These are phyloP conservation scores for Gossypium schwendimanii DNA, from an alignment of 441 rosid genomes.

Conservation along the genomic window DNA sequence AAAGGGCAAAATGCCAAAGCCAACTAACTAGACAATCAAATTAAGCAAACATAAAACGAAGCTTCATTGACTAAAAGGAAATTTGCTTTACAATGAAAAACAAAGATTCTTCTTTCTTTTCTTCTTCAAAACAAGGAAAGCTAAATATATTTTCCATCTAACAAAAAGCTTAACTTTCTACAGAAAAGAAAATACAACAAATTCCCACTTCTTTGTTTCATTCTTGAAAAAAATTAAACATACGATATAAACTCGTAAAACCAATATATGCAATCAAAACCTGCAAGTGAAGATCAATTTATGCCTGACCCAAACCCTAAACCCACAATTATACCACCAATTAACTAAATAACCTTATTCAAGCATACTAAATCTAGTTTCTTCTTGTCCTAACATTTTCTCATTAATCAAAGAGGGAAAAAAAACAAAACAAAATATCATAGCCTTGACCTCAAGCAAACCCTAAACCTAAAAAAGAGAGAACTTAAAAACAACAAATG, in stretches of 20 bases:
- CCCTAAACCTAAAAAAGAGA: neutral
- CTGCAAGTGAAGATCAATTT: neutral
- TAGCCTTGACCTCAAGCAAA: neutral
- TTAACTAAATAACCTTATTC: neutral
- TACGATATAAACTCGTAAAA: neutral
- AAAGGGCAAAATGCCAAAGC: neutral
- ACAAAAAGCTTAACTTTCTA: neutral
- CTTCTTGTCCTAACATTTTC: neutral
- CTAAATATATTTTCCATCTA: neutral
- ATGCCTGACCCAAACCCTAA: constrained; percentile 1
- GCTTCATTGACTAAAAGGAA: neutral
- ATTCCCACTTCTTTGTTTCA: neutral
- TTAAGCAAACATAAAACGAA: neutral
- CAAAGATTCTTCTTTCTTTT: neutral
- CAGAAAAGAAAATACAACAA: neutral
- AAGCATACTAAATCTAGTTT: neutral
- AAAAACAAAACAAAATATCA: neutral
- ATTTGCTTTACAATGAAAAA: neutral
- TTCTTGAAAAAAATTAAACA: neutral
- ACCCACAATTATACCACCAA: neutral
- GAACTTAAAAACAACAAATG: neutral
- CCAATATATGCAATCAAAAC: neutral
- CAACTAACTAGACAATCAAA: neutral
- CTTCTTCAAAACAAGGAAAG: neutral
- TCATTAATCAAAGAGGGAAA: neutral